Evolutionary conservation across 2,329 filamentous ascomycete genomes (phyloP).

Genomic region (Neonectria punicea): DNA sequence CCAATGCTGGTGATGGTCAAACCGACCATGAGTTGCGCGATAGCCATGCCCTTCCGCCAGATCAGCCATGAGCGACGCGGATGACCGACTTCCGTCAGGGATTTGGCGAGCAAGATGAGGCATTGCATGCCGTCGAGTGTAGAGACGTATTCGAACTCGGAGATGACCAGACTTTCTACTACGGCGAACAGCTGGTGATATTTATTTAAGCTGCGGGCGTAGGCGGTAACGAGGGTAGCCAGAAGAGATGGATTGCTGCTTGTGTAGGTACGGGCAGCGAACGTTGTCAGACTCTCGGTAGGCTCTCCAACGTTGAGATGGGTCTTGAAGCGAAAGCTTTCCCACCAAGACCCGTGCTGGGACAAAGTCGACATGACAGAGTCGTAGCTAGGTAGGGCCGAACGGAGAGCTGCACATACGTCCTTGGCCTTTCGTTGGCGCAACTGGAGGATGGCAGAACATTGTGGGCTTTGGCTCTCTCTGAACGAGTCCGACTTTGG

Average conservation of each 20-base stretch:
- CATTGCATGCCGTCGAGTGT: slow-evolving; percentile 15
- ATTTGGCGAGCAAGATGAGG: slow-evolving; percentile 10
- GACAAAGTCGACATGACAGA: slow-evolving; percentile 4
- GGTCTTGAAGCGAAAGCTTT: slow-evolving; percentile 16
- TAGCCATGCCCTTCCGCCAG: slow-evolving; percentile 12
- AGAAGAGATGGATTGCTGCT: slow-evolving; percentile 10
- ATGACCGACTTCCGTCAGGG: slow-evolving; percentile 8
- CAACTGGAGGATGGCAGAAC: background rate
- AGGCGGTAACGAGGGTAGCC: background rate
- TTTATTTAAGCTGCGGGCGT: slow-evolving; percentile 5
- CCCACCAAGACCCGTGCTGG: slow-evolving; percentile 10
- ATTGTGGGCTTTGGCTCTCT: background rate
- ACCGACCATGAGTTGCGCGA: slow-evolving; percentile 19
- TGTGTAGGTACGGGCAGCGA: slow-evolving; percentile 16
- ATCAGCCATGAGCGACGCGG: slow-evolving; percentile 14
- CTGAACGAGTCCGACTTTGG: background rate
- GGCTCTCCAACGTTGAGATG: background rate
- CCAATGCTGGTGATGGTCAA: too few relatives aligned
- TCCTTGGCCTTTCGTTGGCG: slow-evolving; percentile 10
- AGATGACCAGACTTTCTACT: slow-evolving; percentile 11
- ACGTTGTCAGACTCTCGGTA: background rate
- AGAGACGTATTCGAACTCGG: slow-evolving; percentile 11
- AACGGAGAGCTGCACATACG: slow-evolving; percentile 12
- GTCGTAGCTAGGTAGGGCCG: slow-evolving; percentile 11
- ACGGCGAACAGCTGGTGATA: slow-evolving; percentile 4